phyloP scores from a whole-genome alignment of 805 yeast species.

The Metahyphopichia silvanorum region DNA sequence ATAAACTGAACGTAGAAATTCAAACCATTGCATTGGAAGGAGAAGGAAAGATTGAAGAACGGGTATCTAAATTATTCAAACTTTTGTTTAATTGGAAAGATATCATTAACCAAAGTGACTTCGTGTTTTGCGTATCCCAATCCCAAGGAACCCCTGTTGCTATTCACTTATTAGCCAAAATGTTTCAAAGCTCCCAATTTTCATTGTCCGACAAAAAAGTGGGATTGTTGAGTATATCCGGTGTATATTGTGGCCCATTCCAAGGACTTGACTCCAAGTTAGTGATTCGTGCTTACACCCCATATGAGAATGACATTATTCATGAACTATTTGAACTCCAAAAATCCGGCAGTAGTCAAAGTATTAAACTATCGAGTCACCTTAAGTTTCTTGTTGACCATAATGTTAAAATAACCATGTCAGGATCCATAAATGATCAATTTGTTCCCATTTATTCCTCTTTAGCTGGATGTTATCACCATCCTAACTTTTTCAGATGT shows the following conservation, averaged over 20 bases:
- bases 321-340: constrained; percentile 33
- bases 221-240: constrained; percentile 36
- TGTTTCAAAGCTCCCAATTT: constrained; percentile 9
- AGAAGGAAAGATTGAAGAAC: constrained; percentile 28
- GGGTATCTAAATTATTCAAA: constrained; percentile 21
- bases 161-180: constrained; percentile 20
- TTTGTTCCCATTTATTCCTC: constrained; percentile 34
- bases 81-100: constrained; percentile 33
- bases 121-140: constrained; percentile 30
- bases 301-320: constrained; percentile 33
- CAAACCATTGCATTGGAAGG: constrained; percentile 41
- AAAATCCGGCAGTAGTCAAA: constrained; percentile 14
- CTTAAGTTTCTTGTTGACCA: constrained; percentile 15
- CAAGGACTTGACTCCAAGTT: constrained; percentile 30
- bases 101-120: constrained; percentile 25
- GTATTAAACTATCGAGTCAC: constrained; percentile 15
- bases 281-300: constrained; percentile 35
- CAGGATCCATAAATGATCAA: constrained; percentile 33
- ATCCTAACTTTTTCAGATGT: constrained; percentile 35
- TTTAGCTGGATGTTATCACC: constrained; percentile 24
- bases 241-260: constrained; percentile 30
- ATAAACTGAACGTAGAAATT: constrained; percentile 14
- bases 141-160: constrained; percentile 34
- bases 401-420: constrained; percentile 34
- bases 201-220: constrained; percentile 14